Conservation (phyloP, 441 rosid genomes). For the Syzygium syzygioides region DNA sequence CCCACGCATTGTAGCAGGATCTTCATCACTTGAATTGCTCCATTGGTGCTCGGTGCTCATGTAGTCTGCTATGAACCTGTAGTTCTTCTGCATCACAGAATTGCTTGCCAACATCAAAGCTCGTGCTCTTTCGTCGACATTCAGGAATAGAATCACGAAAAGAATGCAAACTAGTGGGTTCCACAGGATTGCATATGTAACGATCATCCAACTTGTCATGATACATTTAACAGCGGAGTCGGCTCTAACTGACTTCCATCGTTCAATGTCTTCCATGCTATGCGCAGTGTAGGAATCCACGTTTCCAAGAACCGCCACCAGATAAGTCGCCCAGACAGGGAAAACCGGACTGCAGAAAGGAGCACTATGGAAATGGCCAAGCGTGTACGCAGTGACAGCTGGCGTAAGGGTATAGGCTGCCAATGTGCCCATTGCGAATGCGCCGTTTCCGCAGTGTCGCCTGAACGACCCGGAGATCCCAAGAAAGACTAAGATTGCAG, state of each 20-base stretch:
- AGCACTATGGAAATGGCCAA: neutral
- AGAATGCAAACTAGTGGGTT: neutral
- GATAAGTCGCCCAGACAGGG: neutral
- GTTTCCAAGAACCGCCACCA: neutral
- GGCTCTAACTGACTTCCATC: neutral
- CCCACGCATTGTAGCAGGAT: neutral
- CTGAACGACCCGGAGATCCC: neutral
- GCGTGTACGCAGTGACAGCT: neutral
- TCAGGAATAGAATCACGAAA: neutral
- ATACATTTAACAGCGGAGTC: neutral
- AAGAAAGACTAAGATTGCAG: neutral
- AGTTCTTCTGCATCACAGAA: neutral
- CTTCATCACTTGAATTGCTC: neutral
- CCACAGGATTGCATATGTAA: fast-evolving
- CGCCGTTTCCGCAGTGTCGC: neutral
- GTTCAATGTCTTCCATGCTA: neutral
- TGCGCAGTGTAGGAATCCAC: neutral
- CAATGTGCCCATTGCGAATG: neutral
- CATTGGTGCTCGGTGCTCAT: neutral
- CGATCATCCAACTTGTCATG: neutral
- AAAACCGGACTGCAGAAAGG: neutral
- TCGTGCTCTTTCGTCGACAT: neutral
- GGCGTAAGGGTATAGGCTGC: neutral
- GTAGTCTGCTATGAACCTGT: neutral
- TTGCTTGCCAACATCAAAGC: neutral